Evolutionary conservation across 352 stramenopile species (phyloP).

Genomic region (Achlya hypogyna): DNA sequence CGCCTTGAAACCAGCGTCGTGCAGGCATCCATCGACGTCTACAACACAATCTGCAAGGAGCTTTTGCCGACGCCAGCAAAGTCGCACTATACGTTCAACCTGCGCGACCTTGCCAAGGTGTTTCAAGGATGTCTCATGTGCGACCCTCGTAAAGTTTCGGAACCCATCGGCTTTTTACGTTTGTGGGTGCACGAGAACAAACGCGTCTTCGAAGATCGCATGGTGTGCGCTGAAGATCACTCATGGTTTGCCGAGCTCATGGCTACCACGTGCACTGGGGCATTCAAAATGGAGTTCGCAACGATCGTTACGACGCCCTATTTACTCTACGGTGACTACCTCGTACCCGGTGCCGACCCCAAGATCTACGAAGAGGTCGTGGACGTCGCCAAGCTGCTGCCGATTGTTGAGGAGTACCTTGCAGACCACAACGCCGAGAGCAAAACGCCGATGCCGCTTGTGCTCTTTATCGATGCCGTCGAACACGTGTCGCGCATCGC

Average conservation of each 20-base stretch:
- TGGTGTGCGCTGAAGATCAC: slow-evolving; percentile 87
- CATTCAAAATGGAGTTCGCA: slow-evolving; percentile 77
- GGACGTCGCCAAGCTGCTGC: slow-evolving; percentile 76
- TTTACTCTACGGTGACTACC: slow-evolving; percentile 70
- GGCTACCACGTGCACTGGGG: slow-evolving; percentile 47
- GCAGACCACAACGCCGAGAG: slow-evolving; percentile 88
- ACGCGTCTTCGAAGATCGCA: slow-evolving; percentile 91
- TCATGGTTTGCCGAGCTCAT: slow-evolving; percentile 83
- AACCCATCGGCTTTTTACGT: slow-evolving; percentile 58
- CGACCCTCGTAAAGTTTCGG: slow-evolving; percentile 57
- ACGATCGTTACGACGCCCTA: slow-evolving; percentile 67
- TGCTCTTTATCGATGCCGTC: slow-evolving; percentile 82
- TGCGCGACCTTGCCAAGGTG: slow-evolving; percentile 90
- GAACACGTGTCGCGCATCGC: slow-evolving; percentile 80
- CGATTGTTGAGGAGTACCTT: slow-evolving; percentile 83
- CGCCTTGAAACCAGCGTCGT: slow-evolving; percentile 64
- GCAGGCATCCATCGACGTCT: slow-evolving; percentile 80
- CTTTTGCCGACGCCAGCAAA: slow-evolving; percentile 90
- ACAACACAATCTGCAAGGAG: slow-evolving; percentile 84
- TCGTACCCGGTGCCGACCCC: slow-evolving; percentile 70
- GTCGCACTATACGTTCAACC: slow-evolving; percentile 94
- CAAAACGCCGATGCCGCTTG: slow-evolving; percentile 85
- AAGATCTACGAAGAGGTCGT: slow-evolving; percentile 84
- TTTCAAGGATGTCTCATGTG: slow-evolving; percentile 89
- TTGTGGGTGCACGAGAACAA: slow-evolving; percentile 91